phyloP scores from a whole-genome alignment of 225 moss, liverwort and hornwort species.

The Neckera pumila region DNA sequence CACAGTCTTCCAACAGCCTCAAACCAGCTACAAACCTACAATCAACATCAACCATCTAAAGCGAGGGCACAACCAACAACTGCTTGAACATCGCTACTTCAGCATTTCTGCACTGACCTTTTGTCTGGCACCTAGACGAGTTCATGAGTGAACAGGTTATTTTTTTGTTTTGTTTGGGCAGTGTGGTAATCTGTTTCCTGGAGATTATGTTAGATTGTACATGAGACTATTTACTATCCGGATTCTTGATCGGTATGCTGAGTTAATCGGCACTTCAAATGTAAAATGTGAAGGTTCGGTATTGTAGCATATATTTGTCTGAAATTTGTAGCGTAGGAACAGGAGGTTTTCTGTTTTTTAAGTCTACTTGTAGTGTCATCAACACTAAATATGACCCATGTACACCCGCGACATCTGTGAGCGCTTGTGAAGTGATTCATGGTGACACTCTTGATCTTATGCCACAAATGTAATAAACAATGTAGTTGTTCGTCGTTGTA shows the following conservation, averaged over 20 bases:
- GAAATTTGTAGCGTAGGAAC: background rate
- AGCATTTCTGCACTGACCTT: background rate
- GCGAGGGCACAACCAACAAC: background rate
- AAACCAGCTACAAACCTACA: background rate
- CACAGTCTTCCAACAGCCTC: background rate
- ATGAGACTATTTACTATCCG: background rate
- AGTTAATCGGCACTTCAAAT: background rate
- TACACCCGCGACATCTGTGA: background rate
- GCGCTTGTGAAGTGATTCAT: background rate
- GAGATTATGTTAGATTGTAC: background rate
- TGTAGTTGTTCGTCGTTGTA: background rate
- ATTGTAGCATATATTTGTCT: background rate
- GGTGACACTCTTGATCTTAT: background rate
- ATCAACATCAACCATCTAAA: constrained; percentile 1
- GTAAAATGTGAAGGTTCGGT: background rate
- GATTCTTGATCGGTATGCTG: background rate
- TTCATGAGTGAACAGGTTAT: background rate
- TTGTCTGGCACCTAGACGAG: background rate
- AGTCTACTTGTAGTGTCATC: background rate
- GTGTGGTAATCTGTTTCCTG: background rate
- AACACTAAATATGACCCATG: background rate
- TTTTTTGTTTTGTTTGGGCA: background rate
- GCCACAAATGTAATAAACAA: background rate
- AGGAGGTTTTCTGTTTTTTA: background rate
- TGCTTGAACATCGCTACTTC: background rate